Evolutionary conservation across 192 early-diverging fungal genomes (phyloP), one percentile per base, ranked within the genome.

Genomic region (Backusella australiensis): DNA sequence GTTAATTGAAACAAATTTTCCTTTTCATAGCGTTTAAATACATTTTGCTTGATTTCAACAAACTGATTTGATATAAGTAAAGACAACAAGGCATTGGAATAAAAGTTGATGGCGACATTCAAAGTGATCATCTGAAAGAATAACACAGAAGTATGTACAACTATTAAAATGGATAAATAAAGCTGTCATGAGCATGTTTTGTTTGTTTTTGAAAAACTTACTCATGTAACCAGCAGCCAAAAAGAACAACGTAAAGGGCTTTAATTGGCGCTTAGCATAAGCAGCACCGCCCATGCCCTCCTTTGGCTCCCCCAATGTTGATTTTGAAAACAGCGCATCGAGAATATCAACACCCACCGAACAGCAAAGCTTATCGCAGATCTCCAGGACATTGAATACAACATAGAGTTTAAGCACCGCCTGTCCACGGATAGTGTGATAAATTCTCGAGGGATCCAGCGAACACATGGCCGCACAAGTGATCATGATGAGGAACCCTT

Each of bases 111-210:
- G 3, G 97, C 93, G 7, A 98, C 96, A 78, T 98, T 97, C 67
- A 98, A 87, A 8, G 97, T 96, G 76, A 98, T 95, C 80, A 96
- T 93, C 83, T 97, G 95, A 84, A 96, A 97, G 80, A 96, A 97
- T 21, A 98, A 84, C 34, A 97, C 91, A 70, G 97, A 88, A 29
- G 95, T 91, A 82, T 99, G 98, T 4, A 91, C 80, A 75, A 94
- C 88, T 91, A 73, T 9, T 2, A 32, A 32, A 32, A 32, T 32
- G 41, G 32, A 39, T 1, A 3, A 23, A 49, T 11, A 35, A 23
- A 26, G 6, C 34, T 53, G 6, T 4, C 21, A 63, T 44, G 26
- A 67, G 21, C 32, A 6, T 34, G 19, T 26, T 39, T 26, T 44
- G 14, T 44, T 59, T 59, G 21, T 59, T 26, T 14, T 26, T 59